Evolutionary conservation across 2,329 filamentous ascomycete genomes (phyloP).

Genomic region (Rhytidhysteron rufulum): DNA sequence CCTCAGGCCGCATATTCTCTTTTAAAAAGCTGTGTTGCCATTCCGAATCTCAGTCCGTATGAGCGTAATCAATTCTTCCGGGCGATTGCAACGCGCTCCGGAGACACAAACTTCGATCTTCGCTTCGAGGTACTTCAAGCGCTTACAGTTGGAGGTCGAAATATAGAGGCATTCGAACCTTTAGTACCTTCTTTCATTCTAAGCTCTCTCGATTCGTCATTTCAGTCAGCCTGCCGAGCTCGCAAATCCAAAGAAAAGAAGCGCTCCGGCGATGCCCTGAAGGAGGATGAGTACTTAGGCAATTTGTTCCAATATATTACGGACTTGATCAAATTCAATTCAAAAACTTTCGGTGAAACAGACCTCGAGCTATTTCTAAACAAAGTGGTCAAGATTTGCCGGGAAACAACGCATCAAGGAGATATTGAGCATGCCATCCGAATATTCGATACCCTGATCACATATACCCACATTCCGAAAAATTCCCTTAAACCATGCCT

Average conservation of each 20-base stretch:
- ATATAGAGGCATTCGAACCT: conserved; percentile 36
- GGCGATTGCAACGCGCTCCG: conserved; percentile 25
- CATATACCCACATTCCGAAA: conserved; percentile 65
- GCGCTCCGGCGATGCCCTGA: conserved; percentile 14
- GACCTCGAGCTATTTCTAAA: conserved; percentile 61
- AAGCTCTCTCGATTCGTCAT: conserved; percentile 28
- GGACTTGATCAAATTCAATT: conserved; percentile 72
- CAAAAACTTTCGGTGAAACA: conserved; percentile 61
- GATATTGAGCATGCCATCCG: conserved; percentile 66
- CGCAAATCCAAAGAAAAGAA: conserved; percentile 24
- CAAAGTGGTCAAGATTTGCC: conserved; percentile 62
- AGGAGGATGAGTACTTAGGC: conserved; percentile 41
- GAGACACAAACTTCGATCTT: conserved; percentile 25
- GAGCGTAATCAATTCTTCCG: conserved; percentile 39
- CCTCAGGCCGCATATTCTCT: conserved; percentile 32
- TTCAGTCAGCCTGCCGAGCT: conserved; percentile 25
- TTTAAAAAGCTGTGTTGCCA: conserved; percentile 28
- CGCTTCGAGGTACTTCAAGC: conserved; percentile 32
- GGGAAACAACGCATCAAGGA: conserved; percentile 59
- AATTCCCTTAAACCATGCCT: conserved; percentile 62
- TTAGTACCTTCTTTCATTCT: conserved; percentile 30
- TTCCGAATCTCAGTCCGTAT: conserved; percentile 28
- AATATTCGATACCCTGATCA: conserved; percentile 67
- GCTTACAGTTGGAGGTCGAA: conserved; percentile 35
- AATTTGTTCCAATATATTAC: conserved; percentile 63